phyloP scores from a whole-genome alignment of 2,329 filamentous ascomycete genomes.

The Plenodomus biglobosus region DNA sequence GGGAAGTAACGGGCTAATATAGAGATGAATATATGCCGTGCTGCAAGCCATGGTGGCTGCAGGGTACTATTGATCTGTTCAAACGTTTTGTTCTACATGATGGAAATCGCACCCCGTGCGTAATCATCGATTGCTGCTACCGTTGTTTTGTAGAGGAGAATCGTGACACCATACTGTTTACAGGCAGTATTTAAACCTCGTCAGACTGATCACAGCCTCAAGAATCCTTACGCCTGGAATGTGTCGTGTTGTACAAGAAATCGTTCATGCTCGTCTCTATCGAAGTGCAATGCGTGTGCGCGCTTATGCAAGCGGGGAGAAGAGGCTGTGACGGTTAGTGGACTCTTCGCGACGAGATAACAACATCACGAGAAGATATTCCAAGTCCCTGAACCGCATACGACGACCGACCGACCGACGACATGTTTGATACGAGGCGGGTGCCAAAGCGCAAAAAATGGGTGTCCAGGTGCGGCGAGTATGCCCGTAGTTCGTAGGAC shows the following conservation, averaged over 20 bases:
- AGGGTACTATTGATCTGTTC: slow-evolving; percentile 12
- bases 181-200: slow-evolving; percentile 6
- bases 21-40: slow-evolving; percentile 11
- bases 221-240: slow-evolving; percentile 31
- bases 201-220: slow-evolving; percentile 13
- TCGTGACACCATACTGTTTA: slow-evolving; percentile 4
- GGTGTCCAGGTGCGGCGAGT: too few species aligned
- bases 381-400: not conserved
- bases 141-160: slow-evolving; percentile 22
- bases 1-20: slow-evolving; percentile 5
- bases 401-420: too few species aligned
- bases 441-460: too few species aligned
- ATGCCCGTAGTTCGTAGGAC: too few species aligned
- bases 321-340: slow-evolving; percentile 38
- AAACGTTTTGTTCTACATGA: slow-evolving; percentile 21
- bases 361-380: not conserved
- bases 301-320: slow-evolving; percentile 44
- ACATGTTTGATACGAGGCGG: not conserved
- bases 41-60: slow-evolving; percentile 12
- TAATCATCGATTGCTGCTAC: slow-evolving; percentile 13
- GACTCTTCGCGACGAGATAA: too few species aligned
- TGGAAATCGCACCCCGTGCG: slow-evolving; percentile 15
- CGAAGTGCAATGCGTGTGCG: slow-evolving; percentile 4
- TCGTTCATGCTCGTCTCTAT: slow-evolving; percentile 14
- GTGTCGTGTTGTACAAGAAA: slow-evolving; percentile 36